These are phyloP conservation scores for Calonectria crousiana DNA, from an alignment of 2,329 filamentous ascomycete genomes.

Conservation along the genomic window DNA sequence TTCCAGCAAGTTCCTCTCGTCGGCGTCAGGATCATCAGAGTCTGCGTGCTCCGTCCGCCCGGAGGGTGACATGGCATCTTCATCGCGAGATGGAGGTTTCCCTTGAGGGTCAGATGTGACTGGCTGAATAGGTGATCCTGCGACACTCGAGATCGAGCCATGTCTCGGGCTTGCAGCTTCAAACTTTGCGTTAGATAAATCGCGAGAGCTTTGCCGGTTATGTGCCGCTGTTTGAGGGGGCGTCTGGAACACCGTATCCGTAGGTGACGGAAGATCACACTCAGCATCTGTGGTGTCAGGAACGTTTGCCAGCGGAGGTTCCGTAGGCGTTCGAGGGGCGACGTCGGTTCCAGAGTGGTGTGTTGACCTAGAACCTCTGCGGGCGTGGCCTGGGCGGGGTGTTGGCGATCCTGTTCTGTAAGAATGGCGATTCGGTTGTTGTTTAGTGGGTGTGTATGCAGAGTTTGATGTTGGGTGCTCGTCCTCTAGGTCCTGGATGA, in stretches of 20 bases:
- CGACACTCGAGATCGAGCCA: conserved; percentile 49
- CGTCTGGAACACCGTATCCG: conserved; percentile 46
- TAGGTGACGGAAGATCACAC: conserved; percentile 42
- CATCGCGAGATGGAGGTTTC: conserved; percentile 37
- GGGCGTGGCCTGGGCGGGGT: conserved; percentile 37
- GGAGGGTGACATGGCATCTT: conserved; percentile 30
- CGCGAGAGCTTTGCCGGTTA: conserved; percentile 41
- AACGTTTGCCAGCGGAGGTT: conserved; percentile 34
- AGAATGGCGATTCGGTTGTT: conserved; percentile 38
- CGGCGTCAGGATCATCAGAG: conserved; percentile 69
- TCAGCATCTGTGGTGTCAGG: conserved; percentile 33
- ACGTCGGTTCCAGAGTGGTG: conserved; percentile 41
- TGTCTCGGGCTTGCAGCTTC: conserved; percentile 43
- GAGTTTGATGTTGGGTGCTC: conserved; percentile 58
- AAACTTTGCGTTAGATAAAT: conserved; percentile 38
- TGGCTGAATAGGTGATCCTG: conserved; percentile 43
- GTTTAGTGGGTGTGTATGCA: conserved; percentile 42
- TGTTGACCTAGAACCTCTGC: conserved; percentile 45
- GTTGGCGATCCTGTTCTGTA: conserved; percentile 44
- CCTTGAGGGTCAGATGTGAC: conserved; percentile 38
- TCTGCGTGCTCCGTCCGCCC: conserved; percentile 33
- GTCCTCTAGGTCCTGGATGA: conserved; percentile 87
- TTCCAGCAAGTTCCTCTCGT: conserved; percentile 75
- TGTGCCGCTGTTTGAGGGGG: conserved; percentile 47
- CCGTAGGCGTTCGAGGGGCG: conserved; percentile 44